phyloP scores from a whole-genome alignment of 1,139 yeast genomes.

The Suhomyces panamericanus region DNA sequence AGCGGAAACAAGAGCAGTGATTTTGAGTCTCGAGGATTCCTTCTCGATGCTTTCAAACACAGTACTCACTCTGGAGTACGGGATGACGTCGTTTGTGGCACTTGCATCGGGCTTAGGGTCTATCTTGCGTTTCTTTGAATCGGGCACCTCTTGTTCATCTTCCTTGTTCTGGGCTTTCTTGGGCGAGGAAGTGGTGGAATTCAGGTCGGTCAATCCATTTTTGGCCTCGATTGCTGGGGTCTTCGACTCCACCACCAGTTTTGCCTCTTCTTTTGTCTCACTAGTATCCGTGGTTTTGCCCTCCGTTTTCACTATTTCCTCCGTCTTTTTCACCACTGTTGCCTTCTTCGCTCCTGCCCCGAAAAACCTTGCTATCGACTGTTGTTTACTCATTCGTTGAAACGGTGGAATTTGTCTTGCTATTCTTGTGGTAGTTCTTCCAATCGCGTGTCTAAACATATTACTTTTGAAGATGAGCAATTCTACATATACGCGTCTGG shows the following conservation, averaged over 20 bases:
- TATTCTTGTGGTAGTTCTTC: background rate
- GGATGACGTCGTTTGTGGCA: slow-evolving; percentile 29
- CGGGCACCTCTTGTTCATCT: too few relatives aligned
- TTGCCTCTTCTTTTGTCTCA: background rate
- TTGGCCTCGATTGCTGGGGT: background rate
- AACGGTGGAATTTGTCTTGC: background rate
- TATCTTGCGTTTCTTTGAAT: background rate
- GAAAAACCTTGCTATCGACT: slow-evolving; percentile 38
- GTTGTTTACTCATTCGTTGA: slow-evolving; percentile 38
- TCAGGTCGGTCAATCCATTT: too few relatives aligned
- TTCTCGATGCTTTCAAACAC: slow-evolving; percentile 75
- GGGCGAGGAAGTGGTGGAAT: too few relatives aligned
- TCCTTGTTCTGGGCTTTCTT: too few relatives aligned
- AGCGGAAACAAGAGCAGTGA: slow-evolving; percentile 69
- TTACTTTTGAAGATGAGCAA: background rate
- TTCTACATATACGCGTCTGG: slow-evolving; percentile 2
- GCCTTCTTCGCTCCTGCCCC: slow-evolving; percentile 14
- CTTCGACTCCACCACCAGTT: background rate
- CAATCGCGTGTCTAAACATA: slow-evolving; percentile 7
- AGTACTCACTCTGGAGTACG: slow-evolving; percentile 63
- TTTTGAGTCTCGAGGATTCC: slow-evolving; percentile 80
- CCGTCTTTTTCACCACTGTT: background rate
- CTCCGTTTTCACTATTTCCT: background rate
- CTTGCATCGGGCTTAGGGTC: background rate
- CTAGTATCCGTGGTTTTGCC: too few relatives aligned